A percentile compares a stretch with the other conserved stretches of the same genome.
Evolutionary conservation across 2,329 filamentous ascomycete species (phyloP).

Genomic region (Emydomyces testavorans): DNA sequence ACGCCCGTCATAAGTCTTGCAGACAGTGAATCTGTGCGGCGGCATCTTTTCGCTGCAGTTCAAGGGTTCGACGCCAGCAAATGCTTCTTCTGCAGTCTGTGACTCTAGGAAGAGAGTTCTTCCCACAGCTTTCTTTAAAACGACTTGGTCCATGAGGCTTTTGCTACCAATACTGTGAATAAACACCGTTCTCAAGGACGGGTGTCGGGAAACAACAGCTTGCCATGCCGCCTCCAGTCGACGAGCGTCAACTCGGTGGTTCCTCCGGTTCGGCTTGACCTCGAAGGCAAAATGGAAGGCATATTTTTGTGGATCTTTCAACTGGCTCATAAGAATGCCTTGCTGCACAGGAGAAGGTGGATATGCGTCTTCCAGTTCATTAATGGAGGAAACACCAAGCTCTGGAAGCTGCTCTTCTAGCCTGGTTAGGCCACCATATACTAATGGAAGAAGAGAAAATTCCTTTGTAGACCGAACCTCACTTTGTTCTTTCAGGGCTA

Average conservation of each 20-base stretch:
- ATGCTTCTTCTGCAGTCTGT: slow-evolving; percentile 19
- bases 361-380: slow-evolving; percentile 28
- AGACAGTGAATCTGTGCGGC: slow-evolving; percentile 29
- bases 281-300: slow-evolving; percentile 30
- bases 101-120: slow-evolving; percentile 25
- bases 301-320: slow-evolving; percentile 27
- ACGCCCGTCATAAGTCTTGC: slow-evolving; percentile 23
- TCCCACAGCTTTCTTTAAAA: slow-evolving; percentile 22
- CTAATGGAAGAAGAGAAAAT: slow-evolving; percentile 13
- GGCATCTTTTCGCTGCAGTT: slow-evolving; percentile 23
- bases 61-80: slow-evolving; percentile 22
- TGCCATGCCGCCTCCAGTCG: slow-evolving; percentile 27
- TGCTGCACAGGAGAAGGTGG: slow-evolving; percentile 30
- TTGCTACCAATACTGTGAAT: slow-evolving; percentile 27
- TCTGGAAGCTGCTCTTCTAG: slow-evolving; percentile 10
- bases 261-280: slow-evolving; percentile 19
- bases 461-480: not conserved
- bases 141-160: slow-evolving; percentile 30
- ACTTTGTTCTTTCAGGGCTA: not conserved
- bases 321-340: slow-evolving; percentile 30
- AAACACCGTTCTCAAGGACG: slow-evolving; percentile 27
- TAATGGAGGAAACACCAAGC: slow-evolving; percentile 9
- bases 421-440: slow-evolving; percentile 10
- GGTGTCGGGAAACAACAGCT: slow-evolving; percentile 25
- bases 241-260: slow-evolving; percentile 19